Evolutionary conservation across 208 protist species (phyloP).

Genomic region (Wallacemonas rigidus): DNA sequence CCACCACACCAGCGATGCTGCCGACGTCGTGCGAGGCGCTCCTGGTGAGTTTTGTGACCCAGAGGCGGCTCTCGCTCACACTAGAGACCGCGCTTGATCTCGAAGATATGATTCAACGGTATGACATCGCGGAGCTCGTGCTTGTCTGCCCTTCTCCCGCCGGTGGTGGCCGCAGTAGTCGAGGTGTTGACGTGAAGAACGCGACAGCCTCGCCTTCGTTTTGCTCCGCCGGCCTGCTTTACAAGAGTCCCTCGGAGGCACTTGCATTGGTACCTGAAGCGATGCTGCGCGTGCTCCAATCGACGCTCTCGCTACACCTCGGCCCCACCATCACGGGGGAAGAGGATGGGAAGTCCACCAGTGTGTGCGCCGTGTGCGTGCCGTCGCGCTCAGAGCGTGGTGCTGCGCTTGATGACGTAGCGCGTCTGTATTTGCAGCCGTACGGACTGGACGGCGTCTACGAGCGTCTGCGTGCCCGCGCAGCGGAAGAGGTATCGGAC

Average conservation of each 20-base stretch:
- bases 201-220: not conserved
- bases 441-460: slow-evolving; percentile 67
- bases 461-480: slow-evolving; percentile 22
- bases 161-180: not conserved
- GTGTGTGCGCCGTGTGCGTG: slow-evolving; percentile 29
- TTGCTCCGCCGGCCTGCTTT: not conserved
- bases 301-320: slow-evolving; percentile 62
- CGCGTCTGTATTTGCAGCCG: slow-evolving; percentile 52
- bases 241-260: not conserved
- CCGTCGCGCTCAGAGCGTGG: not conserved
- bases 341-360: slow-evolving; percentile 70
- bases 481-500: not conserved
- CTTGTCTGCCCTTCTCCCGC: slow-evolving; percentile 24
- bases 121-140: slow-evolving; percentile 80
- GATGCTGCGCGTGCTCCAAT: slow-evolving; percentile 43
- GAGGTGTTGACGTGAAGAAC: not conserved
- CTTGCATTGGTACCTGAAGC: slow-evolving; percentile 41
- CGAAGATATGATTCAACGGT: slow-evolving; percentile 70
- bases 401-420: slow-evolving; percentile 36
- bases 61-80: slow-evolving; percentile 31
- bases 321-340: slow-evolving; percentile 73
- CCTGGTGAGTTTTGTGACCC: slow-evolving; percentile 82
- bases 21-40: slow-evolving; percentile 29
- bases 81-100: slow-evolving; percentile 47
- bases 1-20: no score